Base-by-base conservation (phyloP, 164 flowering plant genomes). In the Magnolia changhungtana region DNA sequence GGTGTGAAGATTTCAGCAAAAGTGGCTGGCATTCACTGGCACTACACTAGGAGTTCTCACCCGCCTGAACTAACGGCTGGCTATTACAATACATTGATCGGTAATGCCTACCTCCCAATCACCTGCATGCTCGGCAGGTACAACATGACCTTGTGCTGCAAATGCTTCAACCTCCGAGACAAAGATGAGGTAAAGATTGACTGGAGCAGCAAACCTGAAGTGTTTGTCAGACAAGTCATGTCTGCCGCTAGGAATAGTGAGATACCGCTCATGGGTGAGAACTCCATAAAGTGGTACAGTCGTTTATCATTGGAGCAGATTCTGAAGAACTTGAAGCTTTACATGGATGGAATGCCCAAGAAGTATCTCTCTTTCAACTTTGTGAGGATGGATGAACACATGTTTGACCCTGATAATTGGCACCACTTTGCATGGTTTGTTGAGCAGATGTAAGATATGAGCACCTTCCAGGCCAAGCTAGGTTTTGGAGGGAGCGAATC, bases 51-150 rank as follows among this genome's bases (percentile, higher is more conserved):
- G 20, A 31, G 75, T 49, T 88, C 92, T 55, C 93, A 88, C 73
- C 84, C 92, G 20, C 80, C 93, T 9, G 94, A 91, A 80, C 55
- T 90, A 50, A 90, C 92, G 10, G 88, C 95, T 63, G 91, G 97
- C 16, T 90, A 89, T 65, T 89, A 89, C 80, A 90, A 89, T 66
- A 87, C 90, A 13, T 76, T 77, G 19, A 68, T 16, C 8, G 80
- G 91, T 73, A 90, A 93, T 82, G 94, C 93, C 19, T 90, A 86
- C 76, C 79, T 87, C 0, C 91, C 96, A 8, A 84, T 92, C 49
- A 85, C 86, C 24, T 84, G 83, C 64, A 83, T 92, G 87, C 85
- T 91, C 73, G 88, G 81, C 16, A 85, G 82, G 79, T 79, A 91
- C 75, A 87, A 90, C n/a, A 79, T 90, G 74, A 66, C 81, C 8